Evolutionary conservation across 768 basidiomycete genomes (phyloP).

Genomic region (Boletus insuetus): DNA sequence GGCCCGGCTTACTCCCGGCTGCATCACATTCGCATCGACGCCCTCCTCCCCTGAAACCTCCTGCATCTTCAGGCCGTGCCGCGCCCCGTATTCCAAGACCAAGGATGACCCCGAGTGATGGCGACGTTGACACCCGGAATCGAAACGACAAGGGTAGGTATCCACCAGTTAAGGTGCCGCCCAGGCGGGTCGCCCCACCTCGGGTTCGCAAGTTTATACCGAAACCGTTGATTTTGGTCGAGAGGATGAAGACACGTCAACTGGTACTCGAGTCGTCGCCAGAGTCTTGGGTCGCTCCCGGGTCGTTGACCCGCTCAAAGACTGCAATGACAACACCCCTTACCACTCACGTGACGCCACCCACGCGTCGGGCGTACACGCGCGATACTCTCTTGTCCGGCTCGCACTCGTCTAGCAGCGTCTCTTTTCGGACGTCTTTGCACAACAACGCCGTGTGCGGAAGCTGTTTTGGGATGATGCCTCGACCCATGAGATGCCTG

Average conservation of each 20-base stretch:
- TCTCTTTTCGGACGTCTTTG: constrained; percentile 10
- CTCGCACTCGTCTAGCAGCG: background rate
- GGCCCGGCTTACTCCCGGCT: background rate
- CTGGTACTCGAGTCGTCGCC: background rate
- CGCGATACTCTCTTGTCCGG: background rate
- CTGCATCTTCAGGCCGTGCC: background rate
- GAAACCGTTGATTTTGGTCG: constrained; percentile 24
- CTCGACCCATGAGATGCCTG: constrained; percentile 2
- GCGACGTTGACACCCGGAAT: background rate
- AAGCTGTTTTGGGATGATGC: background rate
- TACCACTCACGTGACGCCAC: constrained; percentile 8
- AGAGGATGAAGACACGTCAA: constrained; percentile 23
- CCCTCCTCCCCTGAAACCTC: background rate
- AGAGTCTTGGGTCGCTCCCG: background rate
- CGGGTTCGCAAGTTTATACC: constrained; percentile 21
- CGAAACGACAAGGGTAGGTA: background rate
- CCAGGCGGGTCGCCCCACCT: background rate
- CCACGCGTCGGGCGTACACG: background rate
- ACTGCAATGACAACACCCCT: background rate
- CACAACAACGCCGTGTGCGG: background rate
- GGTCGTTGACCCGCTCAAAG: background rate
- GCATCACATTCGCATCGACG: background rate
- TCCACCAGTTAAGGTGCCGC: background rate
- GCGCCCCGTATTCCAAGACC: background rate
- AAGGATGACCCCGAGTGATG: constrained; percentile 6